Evolutionary conservation across 805 yeast species (phyloP).

Genomic region (Isabelozyma rhagii): DNA sequence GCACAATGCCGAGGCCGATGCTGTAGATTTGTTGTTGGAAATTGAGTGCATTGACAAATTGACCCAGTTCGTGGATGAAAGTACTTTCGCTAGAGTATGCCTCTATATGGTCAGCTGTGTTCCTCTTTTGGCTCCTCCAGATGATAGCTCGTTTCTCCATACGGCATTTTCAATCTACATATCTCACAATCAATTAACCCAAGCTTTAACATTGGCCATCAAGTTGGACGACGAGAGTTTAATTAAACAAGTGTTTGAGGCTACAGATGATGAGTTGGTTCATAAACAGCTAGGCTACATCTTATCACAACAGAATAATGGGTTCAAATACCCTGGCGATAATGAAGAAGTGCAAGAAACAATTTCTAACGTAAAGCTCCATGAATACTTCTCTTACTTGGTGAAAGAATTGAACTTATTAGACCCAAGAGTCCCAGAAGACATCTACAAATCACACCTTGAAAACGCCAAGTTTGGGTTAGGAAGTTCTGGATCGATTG

Average conservation of each 20-base stretch:
- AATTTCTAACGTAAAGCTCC: constrained; percentile 72
- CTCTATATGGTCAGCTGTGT: constrained; percentile 94
- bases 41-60: constrained; percentile 82
- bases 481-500: constrained; percentile 55
- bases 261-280: constrained; percentile 67
- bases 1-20: constrained; percentile 98
- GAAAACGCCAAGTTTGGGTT: constrained; percentile 65
- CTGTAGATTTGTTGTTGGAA: constrained; percentile 89
- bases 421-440: constrained; percentile 93
- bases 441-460: constrained; percentile 85
- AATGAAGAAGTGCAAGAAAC: constrained; percentile 77
- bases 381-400: constrained; percentile 76
- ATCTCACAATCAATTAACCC: constrained; percentile 74
- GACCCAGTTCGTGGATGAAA: constrained; percentile 78
- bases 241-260: constrained; percentile 75
- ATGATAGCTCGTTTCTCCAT: constrained; percentile 77
- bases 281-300: constrained; percentile 92
- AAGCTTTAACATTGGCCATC: constrained; percentile 86
- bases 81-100: constrained; percentile 85
- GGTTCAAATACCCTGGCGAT: constrained; percentile 61
- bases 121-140: constrained; percentile 94
- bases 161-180: constrained; percentile 87
- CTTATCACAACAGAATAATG: constrained; percentile 80
- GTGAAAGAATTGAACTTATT: constrained; percentile 83
- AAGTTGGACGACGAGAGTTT: constrained; percentile 79